These are phyloP conservation scores for Fraxinus dipetala DNA, from an alignment of 305 asterid genomes.

Conservation along the genomic window DNA sequence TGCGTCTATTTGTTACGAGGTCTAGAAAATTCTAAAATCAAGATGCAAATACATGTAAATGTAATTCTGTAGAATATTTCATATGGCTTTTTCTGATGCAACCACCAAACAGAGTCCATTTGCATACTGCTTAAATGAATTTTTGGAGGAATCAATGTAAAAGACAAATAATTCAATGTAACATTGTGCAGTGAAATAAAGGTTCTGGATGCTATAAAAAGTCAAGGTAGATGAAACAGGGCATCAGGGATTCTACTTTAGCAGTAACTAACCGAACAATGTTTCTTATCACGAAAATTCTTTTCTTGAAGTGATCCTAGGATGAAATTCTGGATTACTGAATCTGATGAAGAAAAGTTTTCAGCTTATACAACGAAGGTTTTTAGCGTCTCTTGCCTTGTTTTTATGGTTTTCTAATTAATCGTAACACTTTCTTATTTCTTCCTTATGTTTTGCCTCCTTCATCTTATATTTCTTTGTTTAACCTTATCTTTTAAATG, in stretches of 20 bases:
- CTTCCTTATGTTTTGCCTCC: background rate
- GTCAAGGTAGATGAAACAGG: background rate
- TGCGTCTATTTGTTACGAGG: background rate
- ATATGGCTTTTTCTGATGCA: background rate
- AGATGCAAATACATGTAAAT: background rate
- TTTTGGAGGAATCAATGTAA: background rate
- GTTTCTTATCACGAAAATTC: background rate
- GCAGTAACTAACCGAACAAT: background rate
- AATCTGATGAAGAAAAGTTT: background rate
- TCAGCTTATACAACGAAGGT: background rate
- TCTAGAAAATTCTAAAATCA: background rate
- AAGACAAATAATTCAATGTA: background rate
- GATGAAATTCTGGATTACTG: background rate
- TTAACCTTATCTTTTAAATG: background rate
- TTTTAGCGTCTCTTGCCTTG: background rate
- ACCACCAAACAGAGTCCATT: background rate
- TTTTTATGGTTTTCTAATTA: background rate
- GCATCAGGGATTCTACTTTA: background rate
- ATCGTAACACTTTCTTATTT: no score
- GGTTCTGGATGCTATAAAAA: background rate
- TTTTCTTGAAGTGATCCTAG: background rate
- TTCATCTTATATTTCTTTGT: background rate
- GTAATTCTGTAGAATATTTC: background rate
- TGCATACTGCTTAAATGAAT: background rate
- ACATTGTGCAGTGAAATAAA: no score